These are phyloP conservation scores for Micractinium sp. DNA, from an alignment of 139 green algal species.

Conservation along the genomic window DNA sequence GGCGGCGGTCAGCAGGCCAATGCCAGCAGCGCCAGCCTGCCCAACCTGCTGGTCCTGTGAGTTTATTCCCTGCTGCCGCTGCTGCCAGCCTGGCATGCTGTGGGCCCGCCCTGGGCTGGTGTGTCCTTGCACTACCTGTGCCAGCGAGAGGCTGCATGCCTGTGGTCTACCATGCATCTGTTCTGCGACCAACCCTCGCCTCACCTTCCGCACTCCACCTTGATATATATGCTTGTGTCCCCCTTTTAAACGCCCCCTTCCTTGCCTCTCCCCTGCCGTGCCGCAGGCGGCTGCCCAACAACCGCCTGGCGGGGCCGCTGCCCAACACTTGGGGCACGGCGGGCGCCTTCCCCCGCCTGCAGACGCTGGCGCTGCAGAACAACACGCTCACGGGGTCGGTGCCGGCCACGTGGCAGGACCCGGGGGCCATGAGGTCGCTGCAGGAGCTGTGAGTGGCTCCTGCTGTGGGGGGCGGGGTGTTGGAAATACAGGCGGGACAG, in stretches of 20 bases:
- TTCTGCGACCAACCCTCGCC: neutral
- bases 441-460: conserved; percentile 24
- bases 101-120: neutral
- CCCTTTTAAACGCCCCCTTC: neutral
- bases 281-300: conserved; percentile 21
- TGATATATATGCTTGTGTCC: neutral
- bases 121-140: neutral
- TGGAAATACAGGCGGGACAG: neutral
- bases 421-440: neutral
- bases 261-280: neutral
- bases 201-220: neutral
- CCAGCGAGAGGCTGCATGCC: neutral
- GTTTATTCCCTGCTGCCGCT: neutral
- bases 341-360: conserved; percentile 21
- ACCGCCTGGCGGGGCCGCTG: conserved; percentile 25
- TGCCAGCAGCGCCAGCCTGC: neutral
- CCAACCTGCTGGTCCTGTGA: conserved; percentile 28
- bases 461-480: neutral
- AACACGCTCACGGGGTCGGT: conserved; percentile 25
- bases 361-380: conserved; percentile 27
- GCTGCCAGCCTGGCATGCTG: neutral
- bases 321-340: neutral
- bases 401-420: neutral
- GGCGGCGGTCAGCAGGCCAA: too few relatives aligned
- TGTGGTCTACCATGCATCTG: neutral